These are phyloP conservation scores for Huntiella bhutanensis DNA, from an alignment of 2,329 filamentous ascomycete species.

Conservation along the genomic window DNA sequence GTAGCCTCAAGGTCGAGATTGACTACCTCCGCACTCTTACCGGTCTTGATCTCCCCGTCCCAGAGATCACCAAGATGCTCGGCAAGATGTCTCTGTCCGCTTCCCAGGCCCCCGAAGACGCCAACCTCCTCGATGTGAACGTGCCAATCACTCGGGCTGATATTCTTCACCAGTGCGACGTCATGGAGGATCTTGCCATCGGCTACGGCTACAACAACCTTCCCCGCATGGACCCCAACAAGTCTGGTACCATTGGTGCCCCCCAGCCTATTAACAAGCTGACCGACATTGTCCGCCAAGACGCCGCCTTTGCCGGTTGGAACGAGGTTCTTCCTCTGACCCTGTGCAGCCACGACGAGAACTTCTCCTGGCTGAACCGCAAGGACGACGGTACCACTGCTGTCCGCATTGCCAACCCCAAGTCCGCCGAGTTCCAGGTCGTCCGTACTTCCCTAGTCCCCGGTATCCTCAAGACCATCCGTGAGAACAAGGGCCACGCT, in stretches of 20 bases:
- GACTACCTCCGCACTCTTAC: conserved; percentile 90
- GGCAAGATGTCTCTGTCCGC: conserved; percentile 80
- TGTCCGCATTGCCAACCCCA: conserved; percentile 75
- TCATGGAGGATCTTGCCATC: conserved; percentile 97
- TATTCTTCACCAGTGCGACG: conserved; percentile 87
- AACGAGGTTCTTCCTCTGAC: conserved; percentile 90
- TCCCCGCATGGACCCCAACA: conserved; percentile 69
- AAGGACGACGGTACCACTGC: conserved; percentile 70
- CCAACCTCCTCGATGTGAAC: conserved; percentile 55
- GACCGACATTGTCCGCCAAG: conserved; percentile 70
- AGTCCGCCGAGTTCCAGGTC: conserved; percentile 83
- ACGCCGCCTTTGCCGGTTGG: conserved; percentile 90
- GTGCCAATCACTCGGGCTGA: conserved; percentile 84
- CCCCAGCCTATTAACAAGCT: conserved; percentile 89
- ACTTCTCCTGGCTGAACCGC: conserved; percentile 87
- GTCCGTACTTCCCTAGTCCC: conserved; percentile 74
- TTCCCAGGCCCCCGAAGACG: conserved; percentile 37
- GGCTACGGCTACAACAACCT: conserved; percentile 96
- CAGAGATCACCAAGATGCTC: conserved; percentile 60
- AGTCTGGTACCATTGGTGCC: conserved; percentile 68
- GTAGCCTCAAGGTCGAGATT: conserved; percentile 63
- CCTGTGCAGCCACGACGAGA: conserved; percentile 93
- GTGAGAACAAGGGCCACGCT: conserved; percentile 77
- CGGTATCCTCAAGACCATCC: conserved; percentile 78
- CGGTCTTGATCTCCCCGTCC: conserved; percentile 56